Evolutionary conservation across 768 basidiomycete species (phyloP).

Genomic region (Favolaschia claudopus): DNA sequence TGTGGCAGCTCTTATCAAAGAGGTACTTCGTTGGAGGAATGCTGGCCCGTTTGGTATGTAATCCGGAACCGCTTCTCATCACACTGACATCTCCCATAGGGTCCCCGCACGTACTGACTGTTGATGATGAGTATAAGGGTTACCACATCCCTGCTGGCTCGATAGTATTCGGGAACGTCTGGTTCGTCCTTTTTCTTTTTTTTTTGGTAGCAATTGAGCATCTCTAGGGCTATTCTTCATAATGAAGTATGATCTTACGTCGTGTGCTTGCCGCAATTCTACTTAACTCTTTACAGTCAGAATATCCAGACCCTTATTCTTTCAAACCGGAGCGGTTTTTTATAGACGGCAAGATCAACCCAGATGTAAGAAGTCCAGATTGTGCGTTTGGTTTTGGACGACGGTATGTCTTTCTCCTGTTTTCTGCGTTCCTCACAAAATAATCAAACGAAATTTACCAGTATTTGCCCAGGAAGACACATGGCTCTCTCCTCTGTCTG

Average conservation of each 20-base stretch:
- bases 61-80: too few species aligned
- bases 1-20: slow-evolving; percentile 42
- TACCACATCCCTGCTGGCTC: slow-evolving; percentile 41
- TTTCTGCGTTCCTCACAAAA: too few species aligned
- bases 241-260: neutral
- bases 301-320: slow-evolving; percentile 41
- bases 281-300: neutral
- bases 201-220: neutral
- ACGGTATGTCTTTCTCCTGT: neutral
- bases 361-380: slow-evolving; percentile 11
- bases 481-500: slow-evolving; percentile 6
- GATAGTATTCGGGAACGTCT: slow-evolving; percentile 30
- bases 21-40: slow-evolving; percentile 42
- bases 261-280: neutral
- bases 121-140: slow-evolving; percentile 43
- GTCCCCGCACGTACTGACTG: slow-evolving; percentile 35
- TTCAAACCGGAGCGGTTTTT: slow-evolving; percentile 48
- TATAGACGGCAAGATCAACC: slow-evolving; percentile 27
- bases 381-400: slow-evolving; percentile 29
- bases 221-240: neutral
- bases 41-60: slow-evolving; percentile 41
- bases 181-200: slow-evolving; percentile 8
- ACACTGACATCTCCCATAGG: slow-evolving; percentile 3
- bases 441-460: neutral
- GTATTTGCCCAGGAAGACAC: slow-evolving; percentile 13